These are phyloP conservation scores for Trypanosoma theileri DNA, from an alignment of 208 protist genomes.

Conservation along the genomic window DNA sequence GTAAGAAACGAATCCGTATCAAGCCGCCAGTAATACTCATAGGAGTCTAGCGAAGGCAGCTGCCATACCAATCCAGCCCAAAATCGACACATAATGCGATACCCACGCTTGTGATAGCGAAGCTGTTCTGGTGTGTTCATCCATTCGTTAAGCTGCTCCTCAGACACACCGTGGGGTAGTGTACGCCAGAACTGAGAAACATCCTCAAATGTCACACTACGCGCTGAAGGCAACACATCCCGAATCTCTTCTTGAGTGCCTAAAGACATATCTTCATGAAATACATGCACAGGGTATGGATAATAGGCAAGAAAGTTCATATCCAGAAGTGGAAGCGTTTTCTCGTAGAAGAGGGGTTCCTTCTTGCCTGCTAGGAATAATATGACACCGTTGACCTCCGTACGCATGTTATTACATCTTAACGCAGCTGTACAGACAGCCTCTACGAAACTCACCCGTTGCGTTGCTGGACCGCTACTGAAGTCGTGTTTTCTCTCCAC, in stretches of 20 bases:
- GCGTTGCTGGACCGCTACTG: too few species aligned
- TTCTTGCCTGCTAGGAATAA: slow-evolving; percentile 10
- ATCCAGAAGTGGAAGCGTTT: slow-evolving; percentile 35
- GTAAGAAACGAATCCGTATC: slow-evolving; percentile 41
- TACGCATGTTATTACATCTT: too few species aligned
- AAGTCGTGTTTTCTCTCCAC: too few species aligned
- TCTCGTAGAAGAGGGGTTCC: slow-evolving; percentile 16
- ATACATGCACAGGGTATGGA: slow-evolving; percentile 54
- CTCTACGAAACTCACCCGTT: too few species aligned
- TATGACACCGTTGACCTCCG: too few species aligned
- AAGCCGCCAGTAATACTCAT: slow-evolving; percentile 59
- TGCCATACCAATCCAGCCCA: slow-evolving; percentile 37
- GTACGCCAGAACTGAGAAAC: slow-evolving; percentile 14
- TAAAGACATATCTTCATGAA: slow-evolving; percentile 34
- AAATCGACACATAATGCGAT: slow-evolving; percentile 44
- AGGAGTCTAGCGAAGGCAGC: slow-evolving; percentile 37
- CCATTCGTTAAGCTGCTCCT: slow-evolving; percentile 25
- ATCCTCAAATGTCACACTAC: slow-evolving; percentile 41
- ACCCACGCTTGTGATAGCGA: slow-evolving; percentile 25
- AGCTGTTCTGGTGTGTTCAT: slow-evolving; percentile 15
- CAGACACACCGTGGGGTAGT: slow-evolving; percentile 27
- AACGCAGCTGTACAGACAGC: too few species aligned
- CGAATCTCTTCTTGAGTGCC: slow-evolving; percentile 25
- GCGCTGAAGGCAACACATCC: slow-evolving; percentile 18
- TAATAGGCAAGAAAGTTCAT: slow-evolving; percentile 32